Base-by-base conservation (phyloP, 495 filamentous ascomycete species). In the Penicillium verhagenii region DNA sequence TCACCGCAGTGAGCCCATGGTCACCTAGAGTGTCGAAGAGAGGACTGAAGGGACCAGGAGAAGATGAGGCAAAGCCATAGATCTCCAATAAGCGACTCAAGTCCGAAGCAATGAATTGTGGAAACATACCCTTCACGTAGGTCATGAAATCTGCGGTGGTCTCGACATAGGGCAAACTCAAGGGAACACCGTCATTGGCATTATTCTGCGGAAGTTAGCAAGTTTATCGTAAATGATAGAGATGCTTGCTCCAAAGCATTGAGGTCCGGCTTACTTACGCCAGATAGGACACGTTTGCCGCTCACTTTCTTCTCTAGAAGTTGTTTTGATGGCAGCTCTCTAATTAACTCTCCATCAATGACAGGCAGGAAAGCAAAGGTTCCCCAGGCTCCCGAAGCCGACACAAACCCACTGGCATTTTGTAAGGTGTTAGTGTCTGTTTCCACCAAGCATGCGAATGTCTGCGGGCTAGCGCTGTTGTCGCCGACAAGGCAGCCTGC, bases 331-430 rank as follows among this genome's bases (percentile, higher is more conserved):
- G 84, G 84, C 3, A 70, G 70, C 18, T 82, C 70, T 47, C 72
- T 70, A 52, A 88, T 67, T 52, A 86, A 80, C 4, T 65, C 64
- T 3, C 80, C 85, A 56, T 89, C 85, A 3, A 83, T 81, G 1
- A 88, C 85, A 8, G 85, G 85, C 21, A 83, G 57, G 57, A 87
- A 87, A 2, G 72, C 82, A 78, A 80, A 88, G 33, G 79, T 80
- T 57, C 68, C 75, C 50, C 45, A 74, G 35, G 70, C 67, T 3
- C 71, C 77, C 9, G 70, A 65, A 26, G 68, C 66, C 16, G 77
- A 84, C 24, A 84, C 71, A 25, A 50, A 67, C 8, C 67, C 71
- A 53, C 78, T 83, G 3, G 83, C 84, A 43, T 80, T 80, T 55
- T 86, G 81, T n/a, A 89, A 71, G 1, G 66, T 69, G 1, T 60